These are phyloP conservation scores for Paecilomyces dactylethromorphus DNA, from an alignment of 2,329 filamentous ascomycete genomes.

Conservation along the genomic window DNA sequence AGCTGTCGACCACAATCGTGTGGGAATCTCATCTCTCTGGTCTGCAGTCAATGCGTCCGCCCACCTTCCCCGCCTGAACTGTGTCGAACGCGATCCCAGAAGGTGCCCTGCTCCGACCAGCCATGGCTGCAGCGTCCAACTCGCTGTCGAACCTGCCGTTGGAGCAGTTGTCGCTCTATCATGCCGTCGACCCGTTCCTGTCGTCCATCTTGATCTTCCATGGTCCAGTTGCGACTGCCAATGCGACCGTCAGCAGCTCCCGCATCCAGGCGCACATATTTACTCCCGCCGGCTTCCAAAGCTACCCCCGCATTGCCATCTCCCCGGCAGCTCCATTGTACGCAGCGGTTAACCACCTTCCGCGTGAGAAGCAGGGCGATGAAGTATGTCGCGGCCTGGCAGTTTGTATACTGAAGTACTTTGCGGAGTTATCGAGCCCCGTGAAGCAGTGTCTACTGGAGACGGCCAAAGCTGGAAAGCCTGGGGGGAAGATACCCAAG, in stretches of 20 bases:
- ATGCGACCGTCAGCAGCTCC: conserved; percentile 80
- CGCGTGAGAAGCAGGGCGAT: conserved; percentile 91
- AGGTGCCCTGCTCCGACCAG: background rate
- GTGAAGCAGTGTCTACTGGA: conserved; percentile 65
- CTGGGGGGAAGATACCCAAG: conserved; percentile 56
- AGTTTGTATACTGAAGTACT: conserved; percentile 92
- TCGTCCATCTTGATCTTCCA: conserved; percentile 84
- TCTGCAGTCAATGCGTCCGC: background rate
- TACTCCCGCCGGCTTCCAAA: conserved; percentile 79
- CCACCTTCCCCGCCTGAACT: background rate
- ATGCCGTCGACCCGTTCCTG: conserved; percentile 75
- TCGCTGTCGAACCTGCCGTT: conserved; percentile 69
- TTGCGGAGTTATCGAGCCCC: conserved; percentile 71
- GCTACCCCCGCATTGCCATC: conserved; percentile 84
- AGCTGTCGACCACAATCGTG: background rate
- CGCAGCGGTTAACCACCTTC: conserved; percentile 79
- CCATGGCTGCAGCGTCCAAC: conserved; percentile 67
- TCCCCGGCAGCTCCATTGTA: conserved; percentile 91
- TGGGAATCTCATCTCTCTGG: background rate
- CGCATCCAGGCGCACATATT: conserved; percentile 93
- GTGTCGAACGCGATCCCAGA: background rate
- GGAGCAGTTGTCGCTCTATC: conserved; percentile 79
- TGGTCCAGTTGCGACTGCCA: conserved; percentile 81
- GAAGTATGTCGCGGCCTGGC: conserved; percentile 86
- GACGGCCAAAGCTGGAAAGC: conserved; percentile 45